These are phyloP conservation scores for Phytophthora hibernalis DNA, from an alignment of 352 stramenopile genomes.

Conservation along the genomic window DNA sequence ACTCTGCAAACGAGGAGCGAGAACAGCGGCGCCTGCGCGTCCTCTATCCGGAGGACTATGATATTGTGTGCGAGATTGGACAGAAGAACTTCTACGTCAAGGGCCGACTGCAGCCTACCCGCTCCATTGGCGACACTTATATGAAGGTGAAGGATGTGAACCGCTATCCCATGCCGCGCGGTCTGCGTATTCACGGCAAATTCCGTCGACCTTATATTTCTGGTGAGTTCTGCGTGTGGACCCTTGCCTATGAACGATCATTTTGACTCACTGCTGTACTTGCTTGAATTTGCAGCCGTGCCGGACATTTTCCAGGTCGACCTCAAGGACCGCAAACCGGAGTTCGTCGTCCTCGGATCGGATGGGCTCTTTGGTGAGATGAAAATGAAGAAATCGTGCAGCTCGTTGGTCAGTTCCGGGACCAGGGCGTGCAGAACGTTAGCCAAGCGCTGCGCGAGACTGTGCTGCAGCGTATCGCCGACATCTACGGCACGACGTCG, in stretches of 20 bases:
- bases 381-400: conserved; percentile 70
- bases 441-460: conserved; percentile 52
- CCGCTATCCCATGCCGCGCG: conserved; percentile 62
- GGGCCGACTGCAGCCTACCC: conserved; percentile 69
- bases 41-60: conserved; percentile 67
- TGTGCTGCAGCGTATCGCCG: conserved; percentile 62
- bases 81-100: conserved; percentile 76
- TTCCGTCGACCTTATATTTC: conserved; percentile 73
- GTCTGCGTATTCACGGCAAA: conserved; percentile 59
- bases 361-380: conserved; percentile 71
- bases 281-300: conserved; percentile 38
- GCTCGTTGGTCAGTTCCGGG: conserved; percentile 54
- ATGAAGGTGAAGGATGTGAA: conserved; percentile 85
- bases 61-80: conserved; percentile 78
- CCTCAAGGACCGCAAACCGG: conserved; percentile 51
- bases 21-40: conserved; percentile 65
- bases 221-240: conserved; percentile 18
- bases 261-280: conserved; percentile 8
- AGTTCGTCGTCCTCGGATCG: conserved; percentile 72
- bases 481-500: conserved; percentile 57
- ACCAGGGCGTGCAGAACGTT: conserved; percentile 61
- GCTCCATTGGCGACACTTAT: conserved; percentile 73
- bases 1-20: conserved; percentile 69
- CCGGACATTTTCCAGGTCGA: conserved; percentile 75
- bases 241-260: no score